Evolutionary conservation across 2,329 filamentous ascomycete species (phyloP), one percentile per base, ranked within the genome.

Genomic region (Capronia coronata): DNA sequence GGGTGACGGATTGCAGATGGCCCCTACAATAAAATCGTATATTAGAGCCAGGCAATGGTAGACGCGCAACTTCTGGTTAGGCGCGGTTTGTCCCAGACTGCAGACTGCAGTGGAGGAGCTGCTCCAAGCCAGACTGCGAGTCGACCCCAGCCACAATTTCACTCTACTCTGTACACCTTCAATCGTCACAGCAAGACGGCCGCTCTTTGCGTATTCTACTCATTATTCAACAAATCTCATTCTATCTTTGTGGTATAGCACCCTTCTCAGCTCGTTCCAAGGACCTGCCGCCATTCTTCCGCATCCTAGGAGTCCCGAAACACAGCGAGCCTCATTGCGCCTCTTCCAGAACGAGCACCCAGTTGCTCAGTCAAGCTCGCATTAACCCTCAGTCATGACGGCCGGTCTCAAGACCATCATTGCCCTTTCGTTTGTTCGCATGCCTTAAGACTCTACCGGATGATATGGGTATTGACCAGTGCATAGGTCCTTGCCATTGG

Each of bases 361-460:
- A 16, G 22, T 29, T 40, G 34, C 40, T 32, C 39, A 25, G 30
- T 29, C 30, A 10, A 42, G n/a, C 39, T 41, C 30, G 37, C 35
- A 43, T 29, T 25, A 48, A 21, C 30, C 49, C 49, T 53, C 49
- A 42, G 65, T 58, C 62, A 77, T 73, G 73, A 80, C 87, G 75
- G 89, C 93, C 63, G 93, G 93, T 68, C 83, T 98, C 65, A 97
- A 96, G 75, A 98, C 93, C 61, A 98, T 98, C 72, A 98, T 98
- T 71, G 88, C 87, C 59, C 86, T 98, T 62, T 97, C 93, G 67
- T 98, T 98, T 73, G 93, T 87, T 79, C 48, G 80, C 38, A 8
- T 16, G 40, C 39, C 47, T 48, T n/a, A 35, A 35, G 25, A n/a
- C 47, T 9, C 18, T 34, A 11, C 45, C 46, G 5, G 19, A 16